A percentile compares a stretch with the other conserved stretches of the same genome.
Conservation (phyloP, 768 basidiomycete species). For the Leucocoprinus leucothites region DNA sequence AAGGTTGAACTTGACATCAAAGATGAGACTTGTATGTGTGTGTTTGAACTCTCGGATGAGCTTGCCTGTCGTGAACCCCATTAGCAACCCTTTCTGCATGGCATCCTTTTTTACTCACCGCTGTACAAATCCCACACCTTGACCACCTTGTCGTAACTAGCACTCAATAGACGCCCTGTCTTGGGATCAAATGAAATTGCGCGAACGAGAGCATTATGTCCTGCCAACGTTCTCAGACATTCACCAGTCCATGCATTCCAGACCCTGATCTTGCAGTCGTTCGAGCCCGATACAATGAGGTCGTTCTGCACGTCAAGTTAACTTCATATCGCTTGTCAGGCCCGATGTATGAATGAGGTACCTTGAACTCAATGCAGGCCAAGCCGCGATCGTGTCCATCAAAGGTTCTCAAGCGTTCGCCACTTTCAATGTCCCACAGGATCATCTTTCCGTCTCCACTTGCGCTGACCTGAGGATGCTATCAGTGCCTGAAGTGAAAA, state of each 20-base stretch:
- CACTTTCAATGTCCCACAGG: slow-evolving; percentile 81
- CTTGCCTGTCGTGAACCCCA: slow-evolving; percentile 27
- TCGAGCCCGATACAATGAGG: slow-evolving; percentile 82
- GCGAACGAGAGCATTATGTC: slow-evolving; percentile 82
- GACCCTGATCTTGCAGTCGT: slow-evolving; percentile 88
- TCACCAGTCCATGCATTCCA: slow-evolving; percentile 83
- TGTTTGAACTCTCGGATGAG: slow-evolving; percentile 68
- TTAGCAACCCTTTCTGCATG: neutral
- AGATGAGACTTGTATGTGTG: slow-evolving; percentile 80
- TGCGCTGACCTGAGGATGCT: slow-evolving; percentile 52
- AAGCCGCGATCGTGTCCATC: slow-evolving; percentile 89
- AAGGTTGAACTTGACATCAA: slow-evolving; percentile 88
- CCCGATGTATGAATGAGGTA: slow-evolving; percentile 17
- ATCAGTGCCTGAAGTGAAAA: too few species aligned
- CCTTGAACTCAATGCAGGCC: slow-evolving; percentile 92
- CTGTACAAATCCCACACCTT: slow-evolving; percentile 78
- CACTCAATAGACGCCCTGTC: slow-evolving; percentile 76
- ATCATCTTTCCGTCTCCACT: slow-evolving; percentile 93
- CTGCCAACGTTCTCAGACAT: slow-evolving; percentile 75
- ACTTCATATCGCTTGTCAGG: neutral
- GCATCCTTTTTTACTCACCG: slow-evolving; percentile 31
- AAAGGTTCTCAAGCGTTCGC: slow-evolving; percentile 72
- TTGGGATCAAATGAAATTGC: slow-evolving; percentile 77
- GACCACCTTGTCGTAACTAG: slow-evolving; percentile 83
- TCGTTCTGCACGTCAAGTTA: slow-evolving; percentile 48